Percentiles rank a stretch among this genome's conserved stretches.
These are phyloP conservation scores for Jimgerdemannia flammicorona DNA, from an alignment of 192 early-diverging fungal genomes.

Conservation along the genomic window DNA sequence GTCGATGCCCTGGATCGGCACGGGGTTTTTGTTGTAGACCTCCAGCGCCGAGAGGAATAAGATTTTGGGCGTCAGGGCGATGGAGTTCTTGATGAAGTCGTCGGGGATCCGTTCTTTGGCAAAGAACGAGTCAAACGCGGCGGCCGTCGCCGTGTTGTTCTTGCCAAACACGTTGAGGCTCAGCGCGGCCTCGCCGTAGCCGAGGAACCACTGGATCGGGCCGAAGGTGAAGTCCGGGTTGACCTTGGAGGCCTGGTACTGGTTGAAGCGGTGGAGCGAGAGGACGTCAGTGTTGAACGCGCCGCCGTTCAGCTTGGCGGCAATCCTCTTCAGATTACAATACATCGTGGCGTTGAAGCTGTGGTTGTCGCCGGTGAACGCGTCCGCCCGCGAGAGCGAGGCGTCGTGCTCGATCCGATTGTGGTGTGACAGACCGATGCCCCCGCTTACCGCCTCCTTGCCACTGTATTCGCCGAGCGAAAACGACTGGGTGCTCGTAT, in stretches of 20 bases:
- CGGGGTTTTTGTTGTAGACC: not conserved
- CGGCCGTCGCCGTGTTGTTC: not conserved
- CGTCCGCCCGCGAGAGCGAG: conserved; percentile 13
- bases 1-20: not conserved
- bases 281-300: not conserved
- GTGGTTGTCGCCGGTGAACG: not conserved
- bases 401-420: conserved; percentile 24
- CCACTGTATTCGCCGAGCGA: not conserved
- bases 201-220: not conserved
- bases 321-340: not conserved
- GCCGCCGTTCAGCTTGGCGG: not conserved
- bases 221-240: not conserved
- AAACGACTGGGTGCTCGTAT: not conserved
- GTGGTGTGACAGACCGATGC: not conserved
- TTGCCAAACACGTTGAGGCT: not conserved
- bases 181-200: not conserved
- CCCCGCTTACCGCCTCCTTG: not conserved
- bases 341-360: not conserved
- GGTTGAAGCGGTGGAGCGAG: not conserved
- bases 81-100: not conserved
- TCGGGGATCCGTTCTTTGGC: not conserved
- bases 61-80: not conserved
- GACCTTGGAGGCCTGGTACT: not conserved
- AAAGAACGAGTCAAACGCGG: not conserved
- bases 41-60: not conserved